Conservation (phyloP, 371 early-diverging fungal species). For the Apophysomyces variabilis region DNA sequence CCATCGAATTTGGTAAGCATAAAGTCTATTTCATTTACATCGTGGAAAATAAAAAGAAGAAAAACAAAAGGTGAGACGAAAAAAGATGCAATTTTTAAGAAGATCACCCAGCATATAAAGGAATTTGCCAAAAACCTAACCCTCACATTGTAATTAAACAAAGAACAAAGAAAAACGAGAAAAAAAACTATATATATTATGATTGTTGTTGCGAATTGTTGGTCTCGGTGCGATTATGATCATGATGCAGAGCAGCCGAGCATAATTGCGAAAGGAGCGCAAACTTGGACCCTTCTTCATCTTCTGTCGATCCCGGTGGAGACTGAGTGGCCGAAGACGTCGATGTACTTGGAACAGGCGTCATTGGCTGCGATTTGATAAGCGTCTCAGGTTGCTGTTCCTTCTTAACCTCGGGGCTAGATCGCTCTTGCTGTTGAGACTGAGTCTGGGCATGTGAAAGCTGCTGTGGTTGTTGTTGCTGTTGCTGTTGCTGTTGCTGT, state of each 20-base stretch:
- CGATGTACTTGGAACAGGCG: constrained; percentile 46
- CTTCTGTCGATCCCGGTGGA: constrained; percentile 36
- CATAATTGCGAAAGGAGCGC: constrained; percentile 51
- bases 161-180: constrained; percentile 15
- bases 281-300: constrained; percentile 41
- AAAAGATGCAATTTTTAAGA: background rate
- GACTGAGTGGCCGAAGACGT: constrained; percentile 44
- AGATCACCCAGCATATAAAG: background rate
- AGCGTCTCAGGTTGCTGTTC: constrained; percentile 18
- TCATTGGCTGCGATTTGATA: constrained; percentile 33
- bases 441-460: background rate
- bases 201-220: constrained; percentile 15
- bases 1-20: constrained; percentile 1
- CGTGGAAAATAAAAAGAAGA: background rate
- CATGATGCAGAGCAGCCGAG: constrained; percentile 43
- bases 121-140: constrained; percentile 5
- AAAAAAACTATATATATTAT: constrained; percentile 12
- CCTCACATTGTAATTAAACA: constrained; percentile 2
- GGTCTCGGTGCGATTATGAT: constrained; percentile 14
- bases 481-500: constrained; percentile 20
- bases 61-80: background rate
- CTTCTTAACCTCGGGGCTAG: constrained; percentile 13
- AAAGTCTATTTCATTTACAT: constrained; percentile 1
- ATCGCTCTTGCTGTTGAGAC: constrained; percentile 7
- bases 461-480: constrained; percentile 28